A percentile compares a stretch with the other conserved stretches of the same genome.
Conservation (phyloP, 2,329 filamentous ascomycete genomes). For the Lachnellula occidentalis region DNA sequence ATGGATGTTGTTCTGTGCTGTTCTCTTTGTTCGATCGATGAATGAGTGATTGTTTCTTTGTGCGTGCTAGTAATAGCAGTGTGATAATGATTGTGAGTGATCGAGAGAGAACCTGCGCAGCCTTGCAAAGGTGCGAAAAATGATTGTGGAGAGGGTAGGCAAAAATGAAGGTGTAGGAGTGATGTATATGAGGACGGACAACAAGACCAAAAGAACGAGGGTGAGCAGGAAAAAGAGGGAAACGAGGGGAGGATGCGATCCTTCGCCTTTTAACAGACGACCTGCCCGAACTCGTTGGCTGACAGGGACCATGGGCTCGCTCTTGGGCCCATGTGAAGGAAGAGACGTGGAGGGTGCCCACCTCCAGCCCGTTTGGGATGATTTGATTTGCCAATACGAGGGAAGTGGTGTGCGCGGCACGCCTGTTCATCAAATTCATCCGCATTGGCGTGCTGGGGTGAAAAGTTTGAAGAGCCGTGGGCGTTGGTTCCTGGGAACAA, state of each 20-base stretch:
- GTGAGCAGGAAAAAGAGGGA: not conserved
- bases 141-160: not conserved
- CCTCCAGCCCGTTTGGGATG: too few species aligned
- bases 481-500: too few species aligned
- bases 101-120: conserved; percentile 2
- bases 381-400: not conserved
- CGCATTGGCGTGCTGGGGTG: not conserved
- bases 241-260: not conserved
- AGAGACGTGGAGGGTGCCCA: too few species aligned
- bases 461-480: not conserved
- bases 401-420: not conserved
- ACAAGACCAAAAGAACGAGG: not conserved
- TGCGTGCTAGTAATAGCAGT: not conserved
- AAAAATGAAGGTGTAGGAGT: not conserved
- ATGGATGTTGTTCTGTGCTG: conserved; percentile 6
- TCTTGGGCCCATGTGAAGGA: not conserved
- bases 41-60: conserved; percentile 9
- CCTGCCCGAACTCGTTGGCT: not conserved
- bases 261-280: not conserved
- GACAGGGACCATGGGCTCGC: too few species aligned
- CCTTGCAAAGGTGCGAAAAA: conserved; percentile 12
- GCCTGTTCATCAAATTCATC: not conserved
- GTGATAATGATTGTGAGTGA: conserved; percentile 8
- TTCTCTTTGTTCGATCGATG: conserved; percentile 24
- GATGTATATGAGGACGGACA: not conserved